Base-by-base conservation (phyloP, 1,284 basidiomycete genomes). In the Pterulicium gracile region DNA sequence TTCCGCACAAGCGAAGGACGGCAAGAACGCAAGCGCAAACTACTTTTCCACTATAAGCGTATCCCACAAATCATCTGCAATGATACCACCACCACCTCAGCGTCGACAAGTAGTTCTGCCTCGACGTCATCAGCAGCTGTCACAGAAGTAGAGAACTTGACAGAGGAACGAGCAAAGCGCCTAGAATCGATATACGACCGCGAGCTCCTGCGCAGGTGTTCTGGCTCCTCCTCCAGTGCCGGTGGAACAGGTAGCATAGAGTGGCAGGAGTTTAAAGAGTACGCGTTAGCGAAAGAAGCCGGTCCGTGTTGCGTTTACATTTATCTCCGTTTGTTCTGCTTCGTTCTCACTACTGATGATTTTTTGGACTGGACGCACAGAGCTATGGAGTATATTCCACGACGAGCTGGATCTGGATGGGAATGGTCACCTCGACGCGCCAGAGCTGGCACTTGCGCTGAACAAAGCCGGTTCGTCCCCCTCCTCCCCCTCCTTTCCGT, bases 301-400 rank as follows among this genome's bases (percentile, higher is more conserved):
- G 86, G 86, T 83, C 56, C 57, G 79, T n/a, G n/a, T 73, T 19
- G 20, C 43, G 18, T 32, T 43, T 45, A 45, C 42, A 21, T 44
- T 41, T n/a, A 15, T 0, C 23, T 34, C 18, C 15, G 13, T 17
- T 19, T 44, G 21, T 13, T 24, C 3, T 43, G 39, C 43, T 44
- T 35, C 17, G 32, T 39, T 24, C 35, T 35, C 43, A 20, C 18
- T 21, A 20, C n/a, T 21, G 10, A 44, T 39, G 34, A 4, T 23
- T 49, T 34, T 19, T 20, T 34, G 39, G 43, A 40, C 17, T 47
- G 23, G 15, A 12, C 43, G 48, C 46, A 52, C 50, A 82, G 88
- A 94, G 62, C 69, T 94, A 41, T 94, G 92, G 91, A 71, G 77
- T 47, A 81, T 91, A 49, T 94, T 95, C 62, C 88, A 92, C 56